These are phyloP conservation scores for Huntiella abstrusa DNA, from an alignment of 2,329 filamentous ascomycete species.

Conservation along the genomic window DNA sequence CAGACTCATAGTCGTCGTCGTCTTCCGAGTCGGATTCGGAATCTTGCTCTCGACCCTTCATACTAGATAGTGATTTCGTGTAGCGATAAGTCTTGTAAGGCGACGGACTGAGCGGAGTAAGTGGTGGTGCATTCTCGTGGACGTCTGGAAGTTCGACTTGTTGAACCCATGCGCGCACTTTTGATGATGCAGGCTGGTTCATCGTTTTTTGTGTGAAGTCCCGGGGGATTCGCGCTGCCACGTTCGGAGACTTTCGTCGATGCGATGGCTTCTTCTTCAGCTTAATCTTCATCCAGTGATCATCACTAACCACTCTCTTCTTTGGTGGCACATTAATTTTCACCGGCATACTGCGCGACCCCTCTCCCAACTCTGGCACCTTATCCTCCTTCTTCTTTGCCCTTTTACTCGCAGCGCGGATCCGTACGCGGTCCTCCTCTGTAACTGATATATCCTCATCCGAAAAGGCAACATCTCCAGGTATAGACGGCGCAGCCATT, in stretches of 20 bases:
- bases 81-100: conserved; percentile 6
- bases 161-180: conserved; percentile 43
- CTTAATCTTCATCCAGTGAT: conserved; percentile 59
- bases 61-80: conserved; percentile 8
- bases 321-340: conserved; percentile 44
- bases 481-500: conserved; percentile 34
- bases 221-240: conserved; percentile 28
- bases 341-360: conserved; percentile 14
- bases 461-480: conserved; percentile 41
- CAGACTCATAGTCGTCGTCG: conserved; percentile 2
- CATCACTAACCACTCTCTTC: conserved; percentile 85
- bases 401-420: conserved; percentile 27
- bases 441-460: conserved; percentile 42
- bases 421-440: conserved; percentile 39
- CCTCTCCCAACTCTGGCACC: conserved; percentile 4
- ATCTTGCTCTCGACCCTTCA: conserved; percentile 5
- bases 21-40: not conserved
- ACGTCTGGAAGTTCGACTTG: conserved; percentile 32
- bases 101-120: conserved; percentile 2
- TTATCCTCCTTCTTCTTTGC: not conserved
- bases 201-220: conserved; percentile 35
- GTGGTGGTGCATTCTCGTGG: not conserved
- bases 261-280: conserved; percentile 27
- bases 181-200: conserved; percentile 37
- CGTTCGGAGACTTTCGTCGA: conserved; percentile 14